Percentiles rank a stretch among this genome's conserved stretches.
These are phyloP conservation scores for Micromonas pusilla DNA, from an alignment of 139 green algal genomes.

Conservation along the genomic window DNA sequence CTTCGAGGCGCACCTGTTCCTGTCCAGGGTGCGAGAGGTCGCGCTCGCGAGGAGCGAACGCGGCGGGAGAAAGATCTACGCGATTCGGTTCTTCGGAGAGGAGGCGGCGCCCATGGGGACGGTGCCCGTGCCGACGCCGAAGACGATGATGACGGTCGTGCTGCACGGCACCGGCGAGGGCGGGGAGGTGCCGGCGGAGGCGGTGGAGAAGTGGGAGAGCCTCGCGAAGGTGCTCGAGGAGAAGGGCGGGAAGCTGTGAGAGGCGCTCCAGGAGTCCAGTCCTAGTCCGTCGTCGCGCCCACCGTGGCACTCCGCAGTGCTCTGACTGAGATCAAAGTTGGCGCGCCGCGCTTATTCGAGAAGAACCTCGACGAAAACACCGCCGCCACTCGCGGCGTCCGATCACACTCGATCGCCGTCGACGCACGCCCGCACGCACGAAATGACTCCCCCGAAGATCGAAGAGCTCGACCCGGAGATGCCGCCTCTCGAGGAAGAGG, in stretches of 20 bases:
- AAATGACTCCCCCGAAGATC: neutral
- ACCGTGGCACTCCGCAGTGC: too few relatives aligned
- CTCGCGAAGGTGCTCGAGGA: neutral
- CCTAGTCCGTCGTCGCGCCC: too few relatives aligned
- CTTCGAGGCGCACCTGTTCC: neutral
- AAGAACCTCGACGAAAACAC: too few relatives aligned
- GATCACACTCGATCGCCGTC: too few relatives aligned
- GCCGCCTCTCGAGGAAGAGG: neutral
- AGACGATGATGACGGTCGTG: neutral
- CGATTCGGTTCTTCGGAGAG: neutral
- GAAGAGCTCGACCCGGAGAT: neutral
- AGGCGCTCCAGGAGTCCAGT: too few relatives aligned
- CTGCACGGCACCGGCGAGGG: neutral
- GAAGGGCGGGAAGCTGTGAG: neutral
- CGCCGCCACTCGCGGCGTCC: neutral
- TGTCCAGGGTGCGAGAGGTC: neutral
- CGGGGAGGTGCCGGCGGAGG: neutral
- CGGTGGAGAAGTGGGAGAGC: neutral
- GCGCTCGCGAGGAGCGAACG: neutral
- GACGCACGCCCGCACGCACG: neutral
- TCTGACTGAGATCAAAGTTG: too few relatives aligned
- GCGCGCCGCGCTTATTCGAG: too few relatives aligned
- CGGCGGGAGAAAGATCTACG: neutral
- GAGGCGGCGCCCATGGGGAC: too few relatives aligned
- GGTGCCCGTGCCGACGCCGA: neutral